phyloP scores from a whole-genome alignment of 768 basidiomycete genomes.

The Agaricus bisporus region DNA sequence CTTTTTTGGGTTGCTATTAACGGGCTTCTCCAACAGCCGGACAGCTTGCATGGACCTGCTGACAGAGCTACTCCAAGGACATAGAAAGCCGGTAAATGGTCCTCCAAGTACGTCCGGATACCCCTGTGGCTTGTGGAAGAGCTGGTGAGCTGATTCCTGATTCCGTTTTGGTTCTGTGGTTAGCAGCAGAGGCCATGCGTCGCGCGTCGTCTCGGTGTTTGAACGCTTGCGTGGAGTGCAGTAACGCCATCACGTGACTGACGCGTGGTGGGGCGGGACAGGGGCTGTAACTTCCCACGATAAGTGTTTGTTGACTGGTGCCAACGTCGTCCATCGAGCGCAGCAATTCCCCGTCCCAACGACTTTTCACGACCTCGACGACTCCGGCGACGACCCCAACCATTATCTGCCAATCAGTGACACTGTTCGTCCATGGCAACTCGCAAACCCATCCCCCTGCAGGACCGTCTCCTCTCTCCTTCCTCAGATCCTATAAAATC shows the following conservation, averaged over 20 bases:
- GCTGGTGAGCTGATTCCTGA: too few relatives aligned
- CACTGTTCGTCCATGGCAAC: conserved; percentile 24
- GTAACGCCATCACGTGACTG: conserved; percentile 34
- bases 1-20: too few relatives aligned
- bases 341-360: conserved; percentile 12
- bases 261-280: conserved; percentile 22
- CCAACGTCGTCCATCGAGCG: conserved; percentile 12
- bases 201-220: neutral
- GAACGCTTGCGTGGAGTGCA: neutral
- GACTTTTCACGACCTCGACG: conserved; percentile 10
- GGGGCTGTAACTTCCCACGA: conserved; percentile 28
- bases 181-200: too few relatives aligned
- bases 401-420: conserved; percentile 6
- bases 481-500: conserved; percentile 60
- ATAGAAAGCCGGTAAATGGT: too few relatives aligned
- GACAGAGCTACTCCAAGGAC: too few relatives aligned
- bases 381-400: neutral
- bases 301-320: conserved; percentile 32
- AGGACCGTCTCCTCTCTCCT: conserved; percentile 56
- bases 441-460: conserved; percentile 39
- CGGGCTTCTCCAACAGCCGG: too few relatives aligned
- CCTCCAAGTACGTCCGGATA: too few relatives aligned
- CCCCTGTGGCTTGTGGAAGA: too few relatives aligned
- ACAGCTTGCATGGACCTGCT: too few relatives aligned
- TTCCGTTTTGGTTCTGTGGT: too few relatives aligned